A percentile compares a stretch with the other conserved stretches of the same genome.
These are phyloP conservation scores for Isatis tinctoria DNA, from an alignment of 345 rosid species.

Conservation along the genomic window DNA sequence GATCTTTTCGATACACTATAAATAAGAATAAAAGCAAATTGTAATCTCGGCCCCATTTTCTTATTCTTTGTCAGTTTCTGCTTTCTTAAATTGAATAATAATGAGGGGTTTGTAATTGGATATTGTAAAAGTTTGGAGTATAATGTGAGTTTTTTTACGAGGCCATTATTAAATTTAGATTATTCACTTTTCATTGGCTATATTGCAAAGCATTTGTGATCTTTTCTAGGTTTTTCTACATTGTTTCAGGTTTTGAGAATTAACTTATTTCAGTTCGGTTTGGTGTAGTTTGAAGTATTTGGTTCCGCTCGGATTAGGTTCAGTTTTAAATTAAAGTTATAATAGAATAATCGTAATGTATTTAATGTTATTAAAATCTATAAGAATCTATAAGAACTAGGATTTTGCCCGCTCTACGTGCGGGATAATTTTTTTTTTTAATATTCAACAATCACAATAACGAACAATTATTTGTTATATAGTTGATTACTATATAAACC, in stretches of 20 bases:
- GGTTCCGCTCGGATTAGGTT: background rate
- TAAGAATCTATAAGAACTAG: no score
- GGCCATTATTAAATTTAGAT: background rate
- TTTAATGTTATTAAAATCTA: background rate
- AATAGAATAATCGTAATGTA: background rate
- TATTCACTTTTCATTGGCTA: background rate
- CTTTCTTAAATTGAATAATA: background rate
- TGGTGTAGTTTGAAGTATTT: background rate
- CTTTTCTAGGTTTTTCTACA: background rate
- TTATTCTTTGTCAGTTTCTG: background rate
- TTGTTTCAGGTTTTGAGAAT: background rate
- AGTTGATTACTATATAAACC: no score
- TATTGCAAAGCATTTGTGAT: background rate
- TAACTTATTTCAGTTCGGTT: background rate
- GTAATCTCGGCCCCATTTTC: constrained; percentile 7
- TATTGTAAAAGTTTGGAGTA: constrained; percentile 10
- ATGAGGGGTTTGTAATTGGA: constrained; percentile 14
- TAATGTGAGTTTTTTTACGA: background rate
- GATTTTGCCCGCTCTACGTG: no score
- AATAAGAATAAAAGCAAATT: background rate
- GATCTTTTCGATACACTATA: constrained; percentile 1
- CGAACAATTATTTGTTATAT: no score
- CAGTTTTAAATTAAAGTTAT: background rate
- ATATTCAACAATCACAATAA: no score
- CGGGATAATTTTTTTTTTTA: no score